These are phyloP conservation scores for Solanum gracilifrons DNA, from an alignment of 257 asterid species.

Conservation along the genomic window DNA sequence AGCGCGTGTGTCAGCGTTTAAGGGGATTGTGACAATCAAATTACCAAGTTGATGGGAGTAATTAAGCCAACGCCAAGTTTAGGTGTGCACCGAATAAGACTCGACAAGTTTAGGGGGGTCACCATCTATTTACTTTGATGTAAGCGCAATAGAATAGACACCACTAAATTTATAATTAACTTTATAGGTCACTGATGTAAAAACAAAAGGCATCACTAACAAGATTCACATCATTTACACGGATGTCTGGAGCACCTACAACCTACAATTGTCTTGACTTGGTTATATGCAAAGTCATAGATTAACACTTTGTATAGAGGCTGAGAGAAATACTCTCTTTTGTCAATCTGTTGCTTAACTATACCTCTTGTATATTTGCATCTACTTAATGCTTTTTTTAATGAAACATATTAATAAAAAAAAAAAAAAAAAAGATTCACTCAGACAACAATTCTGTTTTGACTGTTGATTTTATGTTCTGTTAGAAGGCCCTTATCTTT, in stretches of 20 bases:
- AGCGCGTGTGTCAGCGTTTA: neutral
- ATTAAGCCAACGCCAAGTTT: neutral
- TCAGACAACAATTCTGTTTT: neutral
- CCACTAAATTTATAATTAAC: neutral
- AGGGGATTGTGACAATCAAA: neutral
- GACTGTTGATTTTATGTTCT: neutral
- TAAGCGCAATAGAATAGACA: neutral
- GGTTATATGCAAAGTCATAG: neutral
- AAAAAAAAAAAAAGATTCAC: neutral
- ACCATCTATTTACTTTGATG: neutral
- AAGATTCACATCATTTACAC: neutral
- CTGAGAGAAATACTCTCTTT: neutral
- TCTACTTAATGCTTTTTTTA: neutral
- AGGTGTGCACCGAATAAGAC: neutral
- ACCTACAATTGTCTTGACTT: neutral
- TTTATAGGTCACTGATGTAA: neutral
- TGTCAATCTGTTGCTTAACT: neutral
- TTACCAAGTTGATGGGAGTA: neutral
- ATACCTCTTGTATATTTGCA: neutral
- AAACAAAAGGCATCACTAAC: neutral
- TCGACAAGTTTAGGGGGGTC: neutral
- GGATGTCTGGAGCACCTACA: neutral
- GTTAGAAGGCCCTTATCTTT: neutral
- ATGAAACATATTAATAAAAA: neutral
- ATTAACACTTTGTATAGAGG: neutral